phyloP scores from a whole-genome alignment of 1,139 yeast genomes.

The Candida smagusa region DNA sequence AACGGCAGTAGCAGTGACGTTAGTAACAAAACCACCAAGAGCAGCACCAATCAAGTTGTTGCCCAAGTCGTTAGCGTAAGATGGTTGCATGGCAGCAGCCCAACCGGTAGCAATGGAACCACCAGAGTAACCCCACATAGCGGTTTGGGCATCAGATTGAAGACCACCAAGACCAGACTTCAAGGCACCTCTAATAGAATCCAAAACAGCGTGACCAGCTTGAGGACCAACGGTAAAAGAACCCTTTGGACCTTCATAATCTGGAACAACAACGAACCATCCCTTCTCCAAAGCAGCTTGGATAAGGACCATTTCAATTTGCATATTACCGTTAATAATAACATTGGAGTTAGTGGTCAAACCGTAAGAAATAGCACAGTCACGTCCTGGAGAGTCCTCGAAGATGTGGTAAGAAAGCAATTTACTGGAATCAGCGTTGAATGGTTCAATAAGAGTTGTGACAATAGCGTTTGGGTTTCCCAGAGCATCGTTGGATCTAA shows the following conservation, averaged over 20 bases:
- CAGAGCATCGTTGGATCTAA: conserved; percentile 30
- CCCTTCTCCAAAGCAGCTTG: conserved; percentile 15
- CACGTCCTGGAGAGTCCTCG: conserved; percentile 25
- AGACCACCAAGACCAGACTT: conserved; percentile 13
- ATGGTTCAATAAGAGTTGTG: conserved; percentile 31
- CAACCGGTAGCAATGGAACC: conserved; percentile 20
- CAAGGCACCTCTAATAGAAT: conserved; percentile 23
- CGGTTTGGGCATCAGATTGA: conserved; percentile 13
- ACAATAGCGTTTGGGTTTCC: conserved; percentile 31
- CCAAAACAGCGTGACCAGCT: conserved; percentile 28
- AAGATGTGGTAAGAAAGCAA: conserved; percentile 34
- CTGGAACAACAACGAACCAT: conserved; percentile 19
- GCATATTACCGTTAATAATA: conserved; percentile 14
- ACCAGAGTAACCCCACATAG: conserved; percentile 21
- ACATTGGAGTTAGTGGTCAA: conserved; percentile 16
- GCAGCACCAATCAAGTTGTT: conserved; percentile 15
- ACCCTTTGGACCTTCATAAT: conserved; percentile 24
- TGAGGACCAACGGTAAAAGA: conserved; percentile 27
- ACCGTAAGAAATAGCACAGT: conserved; percentile 35
- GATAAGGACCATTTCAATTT: conserved; percentile 25
- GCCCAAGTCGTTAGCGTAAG: conserved; percentile 18
- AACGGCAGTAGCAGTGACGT: conserved; percentile 21
- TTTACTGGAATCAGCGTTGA: conserved; percentile 25
- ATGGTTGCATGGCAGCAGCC: conserved; percentile 19
- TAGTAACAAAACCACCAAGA: conserved; percentile 16